Base-by-base conservation (phyloP, 176 grass and related monocot species). In the Carex parvula region DNA sequence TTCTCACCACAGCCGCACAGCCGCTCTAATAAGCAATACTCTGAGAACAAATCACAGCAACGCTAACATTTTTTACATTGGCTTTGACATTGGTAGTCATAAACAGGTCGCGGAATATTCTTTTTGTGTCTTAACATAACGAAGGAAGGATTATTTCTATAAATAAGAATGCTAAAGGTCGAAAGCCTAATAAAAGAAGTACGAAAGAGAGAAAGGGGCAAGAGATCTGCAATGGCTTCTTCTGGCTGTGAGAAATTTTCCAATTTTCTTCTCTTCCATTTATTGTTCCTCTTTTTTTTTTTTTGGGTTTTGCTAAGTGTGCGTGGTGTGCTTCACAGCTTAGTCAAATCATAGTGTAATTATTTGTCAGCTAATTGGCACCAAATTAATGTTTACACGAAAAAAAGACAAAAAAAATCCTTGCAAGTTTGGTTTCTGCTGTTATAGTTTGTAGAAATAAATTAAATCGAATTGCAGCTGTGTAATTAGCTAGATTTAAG, bases 191-290 rank as follows among this genome's bases (percentile, higher is more conserved):
- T n/a, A 73, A 73, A 9, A 50, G 70, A 22, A 3, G 69, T 1
- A 8, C 9, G 15, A 3, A n/a, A 71, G 17, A 44, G 67, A 71
- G 39, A 71, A 3, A 48, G 39, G 29, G 29, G 4, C n/a, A 14
- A 48, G 67, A 75, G 11, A 75, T 53, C 50, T 18, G 73, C 73
- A 56, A 77, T 77, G 73, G 73, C 50, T 56, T 56, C 73, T 77
- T 77, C 48, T 56, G 11, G 4, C 3, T 73, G 70, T 73, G 37
- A 73, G 70, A 73, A 22, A 20, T 22, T 13, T 50, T 73, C 3
- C 18, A 44, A 44, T 14, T 48, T 73, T 50, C 20, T 13, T 14
- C 9, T 50, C 9, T 24, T 39, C 8, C 1, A 10, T 39, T 5
- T 6, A 3, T 4, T 71, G 48, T 22, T 11, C 30, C 18, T 4